These are phyloP conservation scores for Exophiala bonariae DNA, from an alignment of 2,329 filamentous ascomycete genomes.

Conservation along the genomic window DNA sequence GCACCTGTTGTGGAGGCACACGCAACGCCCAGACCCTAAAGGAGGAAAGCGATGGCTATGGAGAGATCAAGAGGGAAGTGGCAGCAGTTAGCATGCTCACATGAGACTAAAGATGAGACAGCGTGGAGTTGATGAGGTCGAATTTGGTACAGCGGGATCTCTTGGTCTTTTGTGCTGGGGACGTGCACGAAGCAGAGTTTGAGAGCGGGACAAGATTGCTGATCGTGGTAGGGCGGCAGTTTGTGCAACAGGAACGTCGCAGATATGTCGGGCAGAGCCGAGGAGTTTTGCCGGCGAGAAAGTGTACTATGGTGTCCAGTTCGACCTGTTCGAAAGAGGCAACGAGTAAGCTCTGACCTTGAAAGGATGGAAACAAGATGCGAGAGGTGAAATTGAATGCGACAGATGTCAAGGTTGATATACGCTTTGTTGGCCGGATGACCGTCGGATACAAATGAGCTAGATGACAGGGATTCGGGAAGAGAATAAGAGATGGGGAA, in stretches of 20 bases:
- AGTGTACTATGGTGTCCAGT: background rate
- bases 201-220: conserved; percentile 24
- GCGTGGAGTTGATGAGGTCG: conserved; percentile 6
- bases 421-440: too few relatives aligned
- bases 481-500: too few relatives aligned
- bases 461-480: too few relatives aligned
- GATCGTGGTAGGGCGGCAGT: conserved; percentile 17
- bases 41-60: conserved; percentile 2
- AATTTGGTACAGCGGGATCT: conserved; percentile 12
- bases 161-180: conserved; percentile 9
- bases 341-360: background rate
- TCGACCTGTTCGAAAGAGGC: conserved; percentile 11
- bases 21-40: conserved; percentile 9
- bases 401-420: too few relatives aligned
- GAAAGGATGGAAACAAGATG: background rate
- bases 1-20: conserved; percentile 1
- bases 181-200: conserved; percentile 16
- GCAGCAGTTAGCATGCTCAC: conserved; percentile 12
- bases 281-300: conserved; percentile 5
- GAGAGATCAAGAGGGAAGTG: conserved; percentile 3
- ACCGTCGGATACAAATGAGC: too few relatives aligned
- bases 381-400: background rate
- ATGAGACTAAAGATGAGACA: conserved; percentile 20
- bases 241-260: conserved; percentile 21
- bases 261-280: conserved; percentile 14